Conservation (phyloP, 1,139 yeast genomes). For the Meyerozyma elateridarum region DNA sequence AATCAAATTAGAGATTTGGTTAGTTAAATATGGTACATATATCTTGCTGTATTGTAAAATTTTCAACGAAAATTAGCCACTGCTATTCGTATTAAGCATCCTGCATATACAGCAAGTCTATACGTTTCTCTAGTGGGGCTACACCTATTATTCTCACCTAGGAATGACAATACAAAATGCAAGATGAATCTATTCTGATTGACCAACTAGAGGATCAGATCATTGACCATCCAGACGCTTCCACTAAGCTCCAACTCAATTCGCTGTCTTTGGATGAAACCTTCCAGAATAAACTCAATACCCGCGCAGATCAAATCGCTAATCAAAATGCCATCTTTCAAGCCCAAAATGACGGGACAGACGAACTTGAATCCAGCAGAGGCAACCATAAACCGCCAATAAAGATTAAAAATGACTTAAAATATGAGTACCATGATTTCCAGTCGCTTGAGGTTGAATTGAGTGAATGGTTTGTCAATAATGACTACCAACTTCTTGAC, state of each 20-base stretch:
- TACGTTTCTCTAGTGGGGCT: no score
- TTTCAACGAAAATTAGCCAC: no score
- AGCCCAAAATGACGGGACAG: conserved; percentile 1
- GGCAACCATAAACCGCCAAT: conserved; percentile 1
- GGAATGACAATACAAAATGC: conserved; percentile 23
- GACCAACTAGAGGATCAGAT: conserved; percentile 44
- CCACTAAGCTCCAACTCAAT: conserved; percentile 28
- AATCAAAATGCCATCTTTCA: conserved; percentile 11
- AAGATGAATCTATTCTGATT: conserved; percentile 36
- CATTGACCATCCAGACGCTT: conserved; percentile 43
- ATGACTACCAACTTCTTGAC: conserved; percentile 45
- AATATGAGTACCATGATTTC: conserved; percentile 42
- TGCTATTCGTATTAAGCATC: no score
- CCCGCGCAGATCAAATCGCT: conserved; percentile 39
- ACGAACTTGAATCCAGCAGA: not conserved
- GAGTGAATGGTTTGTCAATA: conserved; percentile 58
- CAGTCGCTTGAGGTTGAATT: conserved; percentile 43
- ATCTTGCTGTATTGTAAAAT: no score
- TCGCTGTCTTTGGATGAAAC: conserved; percentile 38
- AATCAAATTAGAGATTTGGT: no score
- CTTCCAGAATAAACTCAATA: conserved; percentile 42
- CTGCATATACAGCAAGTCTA: no score
- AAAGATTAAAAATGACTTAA: conserved; percentile 19
- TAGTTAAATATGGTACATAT: no score
- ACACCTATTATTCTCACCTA: no score